Conservation (phyloP, 2,329 filamentous ascomycete genomes). For the Pseudogymnoascus sp. region DNA sequence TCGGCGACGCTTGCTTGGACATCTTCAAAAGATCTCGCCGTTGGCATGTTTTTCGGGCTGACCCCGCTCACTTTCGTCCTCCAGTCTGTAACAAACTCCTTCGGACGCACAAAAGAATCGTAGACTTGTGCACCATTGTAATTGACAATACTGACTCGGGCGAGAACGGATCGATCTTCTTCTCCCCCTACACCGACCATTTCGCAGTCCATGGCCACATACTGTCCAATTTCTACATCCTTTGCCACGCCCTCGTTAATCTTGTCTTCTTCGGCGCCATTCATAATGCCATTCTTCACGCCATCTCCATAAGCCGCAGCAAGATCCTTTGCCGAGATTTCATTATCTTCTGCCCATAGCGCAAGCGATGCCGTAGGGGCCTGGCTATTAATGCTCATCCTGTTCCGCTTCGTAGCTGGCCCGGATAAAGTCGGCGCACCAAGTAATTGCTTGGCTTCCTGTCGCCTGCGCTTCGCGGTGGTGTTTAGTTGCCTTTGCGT, state of each 20-base stretch:
- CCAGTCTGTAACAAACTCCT: slow-evolving; percentile 79
- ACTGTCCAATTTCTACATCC: slow-evolving; percentile 71
- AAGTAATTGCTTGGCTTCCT: slow-evolving; percentile 19
- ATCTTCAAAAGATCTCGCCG: slow-evolving; percentile 61
- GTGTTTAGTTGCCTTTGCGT: slow-evolving; percentile 24
- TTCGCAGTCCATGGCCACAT: slow-evolving; percentile 89
- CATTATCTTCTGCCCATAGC: slow-evolving; percentile 52
- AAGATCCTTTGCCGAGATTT: slow-evolving; percentile 50
- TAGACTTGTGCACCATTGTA: slow-evolving; percentile 90
- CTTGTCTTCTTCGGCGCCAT: slow-evolving; percentile 37
- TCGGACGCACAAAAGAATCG: slow-evolving; percentile 80
- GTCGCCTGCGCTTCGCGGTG: slow-evolving; percentile 27
- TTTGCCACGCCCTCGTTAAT: slow-evolving; percentile 56
- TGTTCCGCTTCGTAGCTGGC: slow-evolving; percentile 12
- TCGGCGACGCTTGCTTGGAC: slow-evolving; percentile 65
- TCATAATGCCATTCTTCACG: slow-evolving; percentile 40
- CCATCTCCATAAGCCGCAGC: slow-evolving; percentile 54
- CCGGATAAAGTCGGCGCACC: neutral
- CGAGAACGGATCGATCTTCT: slow-evolving; percentile 64
- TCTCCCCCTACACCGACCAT: slow-evolving; percentile 85
- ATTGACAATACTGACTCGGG: slow-evolving; percentile 83
- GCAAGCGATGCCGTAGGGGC: slow-evolving; percentile 44
- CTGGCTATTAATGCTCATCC: slow-evolving; percentile 45
- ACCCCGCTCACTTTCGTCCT: slow-evolving; percentile 81
- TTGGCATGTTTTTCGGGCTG: slow-evolving; percentile 60